Percentiles rank a stretch among this genome's conserved stretches.
These are phyloP conservation scores for Multifurca ochricompacta DNA, from an alignment of 768 basidiomycete species.

Conservation along the genomic window DNA sequence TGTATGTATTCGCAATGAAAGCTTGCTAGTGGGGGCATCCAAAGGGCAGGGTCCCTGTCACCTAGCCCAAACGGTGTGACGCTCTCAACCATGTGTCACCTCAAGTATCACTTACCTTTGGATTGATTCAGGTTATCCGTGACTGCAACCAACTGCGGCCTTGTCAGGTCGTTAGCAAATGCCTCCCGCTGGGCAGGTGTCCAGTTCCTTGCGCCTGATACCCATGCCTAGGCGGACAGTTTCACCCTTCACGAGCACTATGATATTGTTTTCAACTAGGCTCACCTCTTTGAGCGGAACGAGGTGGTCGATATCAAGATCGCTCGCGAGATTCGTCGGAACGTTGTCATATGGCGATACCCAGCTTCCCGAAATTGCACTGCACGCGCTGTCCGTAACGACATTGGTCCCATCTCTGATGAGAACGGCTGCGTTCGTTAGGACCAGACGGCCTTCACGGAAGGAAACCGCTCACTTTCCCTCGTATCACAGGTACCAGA, in stretches of 20 bases:
- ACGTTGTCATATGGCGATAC: conserved; percentile 46
- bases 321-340: conserved; percentile 36
- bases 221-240: conserved; percentile 36
- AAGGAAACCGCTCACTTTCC: conserved; percentile 33
- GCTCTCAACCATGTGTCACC: not conserved
- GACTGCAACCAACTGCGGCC: conserved; percentile 48
- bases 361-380: conserved; percentile 43
- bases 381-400: conserved; percentile 34
- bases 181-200: too few species aligned
- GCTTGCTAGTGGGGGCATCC: conserved; percentile 42
- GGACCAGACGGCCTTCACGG: not conserved
- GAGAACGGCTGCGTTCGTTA: conserved; percentile 22
- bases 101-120: conserved; percentile 32
- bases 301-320: conserved; percentile 53
- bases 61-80: conserved; percentile 26
- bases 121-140: conserved; percentile 40
- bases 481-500: conserved; percentile 45
- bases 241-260: too few species aligned
- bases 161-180: conserved; percentile 47
- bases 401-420: conserved; percentile 30
- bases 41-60: conserved; percentile 43
- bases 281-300: conserved; percentile 45
- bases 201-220: conserved; percentile 48
- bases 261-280: too few species aligned
- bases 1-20: conserved; percentile 46